Percentiles rank a stretch among this genome's conserved stretches.
Evolutionary conservation across 495 filamentous ascomycete species (phyloP).

Genomic region (Articulospora tetracladia): DNA sequence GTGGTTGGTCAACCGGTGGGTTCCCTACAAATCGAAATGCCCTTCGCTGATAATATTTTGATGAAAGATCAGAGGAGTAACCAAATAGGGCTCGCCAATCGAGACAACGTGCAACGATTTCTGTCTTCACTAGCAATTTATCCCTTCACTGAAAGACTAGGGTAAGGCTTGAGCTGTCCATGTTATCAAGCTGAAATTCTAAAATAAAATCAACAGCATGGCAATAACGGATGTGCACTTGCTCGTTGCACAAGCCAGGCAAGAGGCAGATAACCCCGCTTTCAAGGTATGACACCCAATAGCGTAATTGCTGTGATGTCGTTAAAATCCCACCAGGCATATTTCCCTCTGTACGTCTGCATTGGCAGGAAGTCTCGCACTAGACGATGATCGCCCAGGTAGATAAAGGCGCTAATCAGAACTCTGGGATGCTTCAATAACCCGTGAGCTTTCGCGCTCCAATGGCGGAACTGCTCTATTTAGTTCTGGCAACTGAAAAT

Average conservation of each 20-base stretch:
- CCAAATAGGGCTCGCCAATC: conserved; percentile 58
- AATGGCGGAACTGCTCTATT: too few species aligned
- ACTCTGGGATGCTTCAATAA: not conserved
- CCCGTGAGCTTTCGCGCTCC: not conserved
- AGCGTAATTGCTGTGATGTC: conserved; percentile 1
- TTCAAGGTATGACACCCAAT: conserved; percentile 51
- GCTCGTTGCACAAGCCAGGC: conserved; percentile 61
- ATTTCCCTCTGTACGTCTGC: conserved; percentile 71
- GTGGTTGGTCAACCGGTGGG: conserved; percentile 70
- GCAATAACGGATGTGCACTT: conserved; percentile 56
- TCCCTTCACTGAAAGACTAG: conserved; percentile 41
- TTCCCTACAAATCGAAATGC: not conserved
- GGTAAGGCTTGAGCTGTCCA: conserved; percentile 25
- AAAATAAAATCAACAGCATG: conserved; percentile 46
- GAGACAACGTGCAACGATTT: conserved; percentile 56
- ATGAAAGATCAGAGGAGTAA: conserved; percentile 53
- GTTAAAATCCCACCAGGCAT: conserved; percentile 44
- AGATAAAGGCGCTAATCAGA: not conserved
- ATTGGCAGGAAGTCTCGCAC: conserved; percentile 53
- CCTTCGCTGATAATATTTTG: not conserved
- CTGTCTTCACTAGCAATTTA: conserved; percentile 60
- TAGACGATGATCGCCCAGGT: conserved; percentile 24
- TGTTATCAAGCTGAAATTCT: not conserved
- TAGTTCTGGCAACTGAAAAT: too few species aligned
- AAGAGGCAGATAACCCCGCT: conserved; percentile 59